Evolutionary conservation across 352 stramenopile genomes (phyloP), one percentile per base, ranked within the genome.

Genomic region (Phytophthora foliorum): DNA sequence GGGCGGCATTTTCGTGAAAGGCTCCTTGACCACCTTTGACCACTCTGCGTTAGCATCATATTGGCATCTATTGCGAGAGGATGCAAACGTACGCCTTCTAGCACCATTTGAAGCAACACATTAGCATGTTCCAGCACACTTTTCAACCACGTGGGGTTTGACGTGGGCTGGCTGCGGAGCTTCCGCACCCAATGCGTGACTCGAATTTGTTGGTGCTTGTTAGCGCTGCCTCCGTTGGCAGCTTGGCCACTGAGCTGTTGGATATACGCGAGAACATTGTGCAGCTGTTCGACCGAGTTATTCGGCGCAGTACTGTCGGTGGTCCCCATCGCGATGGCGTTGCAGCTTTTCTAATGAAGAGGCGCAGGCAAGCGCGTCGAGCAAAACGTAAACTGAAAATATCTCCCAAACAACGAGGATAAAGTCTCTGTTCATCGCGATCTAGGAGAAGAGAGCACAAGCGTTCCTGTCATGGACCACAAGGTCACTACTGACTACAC

Each of bases 401-500:
- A 66, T 49, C 39, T 24, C n/a, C 9, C 10, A 53, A 24, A 16
- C 19, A 38, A 14, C 9, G 17, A 21, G 24, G 2, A n/a, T 52
- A 49, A 41, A 51, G 14, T 14, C 27, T 25, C 25, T 38, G 52
- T 17, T 13, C 22, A 7, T n/a, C 53, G 21, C 25, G 31, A 46
- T 48, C 22, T 16, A 36, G 24, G 7, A 16, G 22, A 46, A 46
- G 27, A 59, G 39, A 14, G 19, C 36, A 36, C 31, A 48, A 31
- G 16, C 38, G 24, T 38, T 45, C 9, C 39, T 46, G 49, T 4
- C 36, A 95, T 95, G 88, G 88, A 93, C 67, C 88, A 95, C 75
- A 95, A 92, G 64, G 84, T 95, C 71, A 93, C 87, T 48, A 93
- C 84, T 10, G 88, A 95, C 68, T 95, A 95, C 77, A 95, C 88